Evolutionary conservation across 2,329 filamentous ascomycete genomes (phyloP).

Genomic region (Lecanicillium sp.): DNA sequence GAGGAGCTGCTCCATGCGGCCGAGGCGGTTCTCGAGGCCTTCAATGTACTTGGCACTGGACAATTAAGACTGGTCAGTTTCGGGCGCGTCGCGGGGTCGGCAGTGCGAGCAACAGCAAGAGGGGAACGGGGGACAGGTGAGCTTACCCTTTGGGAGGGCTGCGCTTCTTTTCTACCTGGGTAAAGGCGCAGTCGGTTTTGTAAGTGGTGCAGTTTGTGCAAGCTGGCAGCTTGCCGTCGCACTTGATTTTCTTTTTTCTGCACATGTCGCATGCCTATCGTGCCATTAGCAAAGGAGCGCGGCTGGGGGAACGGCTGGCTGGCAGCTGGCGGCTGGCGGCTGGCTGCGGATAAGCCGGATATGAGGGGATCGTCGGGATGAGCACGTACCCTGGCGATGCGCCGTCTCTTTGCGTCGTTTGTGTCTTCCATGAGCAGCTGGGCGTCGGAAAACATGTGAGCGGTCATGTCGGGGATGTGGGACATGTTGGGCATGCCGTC

Average conservation of each 20-base stretch:
- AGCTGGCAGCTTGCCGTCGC: constrained; percentile 89
- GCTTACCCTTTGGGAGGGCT: constrained; percentile 90
- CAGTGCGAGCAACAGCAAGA: constrained; percentile 6
- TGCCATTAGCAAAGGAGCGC: neutral
- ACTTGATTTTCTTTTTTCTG: constrained; percentile 95
- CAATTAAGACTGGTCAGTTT: constrained; percentile 16
- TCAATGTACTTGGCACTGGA: constrained; percentile 93
- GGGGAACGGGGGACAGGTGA: neutral
- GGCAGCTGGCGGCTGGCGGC: neutral
- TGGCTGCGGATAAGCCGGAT: constrained; percentile 11
- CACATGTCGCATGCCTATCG: constrained; percentile 88
- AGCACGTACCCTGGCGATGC: constrained; percentile 72
- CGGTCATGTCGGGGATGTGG: constrained; percentile 50
- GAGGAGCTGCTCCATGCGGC: constrained; percentile 91
- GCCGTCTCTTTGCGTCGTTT: constrained; percentile 79
- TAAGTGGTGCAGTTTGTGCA: constrained; percentile 97
- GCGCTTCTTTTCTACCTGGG: constrained; percentile 97
- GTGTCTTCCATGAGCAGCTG: constrained; percentile 54
- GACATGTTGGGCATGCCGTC: constrained; percentile 52
- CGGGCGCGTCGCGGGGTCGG: neutral
- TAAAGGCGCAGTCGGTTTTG: constrained; percentile 96
- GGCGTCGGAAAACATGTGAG: constrained; percentile 56
- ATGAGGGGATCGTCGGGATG: neutral
- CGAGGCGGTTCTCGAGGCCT: constrained; percentile 86
- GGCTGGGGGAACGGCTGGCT: neutral